phyloP scores from a whole-genome alignment of 805 yeast species.

The Ogataea philodendri region DNA sequence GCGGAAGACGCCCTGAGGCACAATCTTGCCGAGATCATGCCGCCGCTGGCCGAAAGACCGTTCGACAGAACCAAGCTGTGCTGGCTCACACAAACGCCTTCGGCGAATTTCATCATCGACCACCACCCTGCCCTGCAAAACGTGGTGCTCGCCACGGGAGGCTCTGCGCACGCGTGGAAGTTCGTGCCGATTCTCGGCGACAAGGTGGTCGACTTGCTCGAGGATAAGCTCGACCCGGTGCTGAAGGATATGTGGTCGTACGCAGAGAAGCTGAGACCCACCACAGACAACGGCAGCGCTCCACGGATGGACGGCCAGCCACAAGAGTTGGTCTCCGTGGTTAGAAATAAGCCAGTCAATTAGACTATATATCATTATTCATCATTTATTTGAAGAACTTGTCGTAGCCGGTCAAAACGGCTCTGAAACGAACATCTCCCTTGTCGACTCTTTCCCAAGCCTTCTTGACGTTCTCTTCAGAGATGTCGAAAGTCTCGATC shows the following conservation, averaged over 20 bases:
- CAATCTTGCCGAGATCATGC: conserved; percentile 26
- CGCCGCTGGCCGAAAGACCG: conserved; percentile 22
- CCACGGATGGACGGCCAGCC: conserved; percentile 29
- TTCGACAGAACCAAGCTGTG: conserved; percentile 29
- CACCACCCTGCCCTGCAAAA: conserved; percentile 23
- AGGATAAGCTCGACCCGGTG: conserved; percentile 19
- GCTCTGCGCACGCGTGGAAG: conserved; percentile 32
- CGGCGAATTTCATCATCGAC: conserved; percentile 27
- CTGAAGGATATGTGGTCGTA: conserved; percentile 25
- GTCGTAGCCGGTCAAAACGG: conserved; percentile 56
- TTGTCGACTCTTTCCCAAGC: conserved; percentile 53
- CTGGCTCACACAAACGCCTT: conserved; percentile 29
- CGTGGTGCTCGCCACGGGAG: conserved; percentile 28
- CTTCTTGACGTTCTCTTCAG: conserved; percentile 49
- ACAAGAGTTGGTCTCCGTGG: conserved; percentile 17
- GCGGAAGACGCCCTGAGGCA: conserved; percentile 24
- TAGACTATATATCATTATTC: not conserved
- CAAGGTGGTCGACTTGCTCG: conserved; percentile 25
- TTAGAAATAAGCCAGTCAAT: conserved; percentile 12
- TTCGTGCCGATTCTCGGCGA: conserved; percentile 29
- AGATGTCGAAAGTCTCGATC: conserved; percentile 58
- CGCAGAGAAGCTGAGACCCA: conserved; percentile 18
- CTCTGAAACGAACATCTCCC: conserved; percentile 64
- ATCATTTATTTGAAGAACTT: conserved; percentile 25
- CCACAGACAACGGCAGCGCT: conserved; percentile 25